Base-by-base conservation (phyloP, 2,329 filamentous ascomycete genomes). In the Stemphylium beticola region DNA sequence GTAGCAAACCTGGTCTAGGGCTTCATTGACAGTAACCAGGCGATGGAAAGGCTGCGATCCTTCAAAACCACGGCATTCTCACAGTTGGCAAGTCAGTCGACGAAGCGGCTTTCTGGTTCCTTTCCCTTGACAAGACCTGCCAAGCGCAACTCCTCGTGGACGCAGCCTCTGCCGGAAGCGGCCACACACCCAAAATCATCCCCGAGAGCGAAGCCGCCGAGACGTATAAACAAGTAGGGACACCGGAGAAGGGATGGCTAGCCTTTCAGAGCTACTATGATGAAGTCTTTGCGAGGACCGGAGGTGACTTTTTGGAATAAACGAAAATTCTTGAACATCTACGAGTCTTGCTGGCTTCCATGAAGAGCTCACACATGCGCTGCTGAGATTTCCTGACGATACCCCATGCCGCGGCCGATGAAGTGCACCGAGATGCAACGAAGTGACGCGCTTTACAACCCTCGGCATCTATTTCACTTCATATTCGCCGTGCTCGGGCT, bases 251-350 rank as follows among this genome's bases (percentile, higher is more conserved):
- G 61, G 81, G 81, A 0, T 84, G 79, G 80, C 68, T 83, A 39
- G 79, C 78, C 3, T 83, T 83, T 52, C 81, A 83, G 61, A 76
- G 77, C 10, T 82, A 83, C 57, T 83, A 82, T 61, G 82, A 84
- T 66, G 81, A 83, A 60, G 73, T 81, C n/a, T 58, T 83, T 33
- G 77, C 77, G 9, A 82, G 78, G 72, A 83, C 80, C 1, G 75
- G 77, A 37, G 82, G 82, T 0, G 75, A 73, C 47, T 83, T 84
- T 53, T 66, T 83, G 58, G 74, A 77, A 34, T 78, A 20, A 57
- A 14, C 6, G 5, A 7, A 29, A 5, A 18, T 14, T 7, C 11
- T 4, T 7, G 15, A 10, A 26, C 4, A 24, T 18, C n/a, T 15
- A 2, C 40, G 63, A 6, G 53, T 61, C 11, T 22, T 46, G 2